These are phyloP conservation scores for Byssoonygena ceratinophila DNA, from an alignment of 2,329 filamentous ascomycete genomes.

Conservation along the genomic window DNA sequence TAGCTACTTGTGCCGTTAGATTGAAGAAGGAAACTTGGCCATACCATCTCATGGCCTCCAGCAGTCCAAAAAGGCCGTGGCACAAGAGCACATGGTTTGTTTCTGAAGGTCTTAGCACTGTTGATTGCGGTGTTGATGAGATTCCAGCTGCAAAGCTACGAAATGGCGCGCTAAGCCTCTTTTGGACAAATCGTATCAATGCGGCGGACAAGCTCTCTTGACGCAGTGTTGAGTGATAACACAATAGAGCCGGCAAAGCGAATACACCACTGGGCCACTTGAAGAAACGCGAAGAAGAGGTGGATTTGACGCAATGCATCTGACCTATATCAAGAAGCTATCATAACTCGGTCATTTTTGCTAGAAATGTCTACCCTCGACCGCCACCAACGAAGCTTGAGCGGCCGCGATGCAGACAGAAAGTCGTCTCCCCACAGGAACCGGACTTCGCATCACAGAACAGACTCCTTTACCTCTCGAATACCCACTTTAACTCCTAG, in stretches of 20 bases:
- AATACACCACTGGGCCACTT: too few species aligned
- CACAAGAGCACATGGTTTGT: too few species aligned
- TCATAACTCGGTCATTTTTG: background rate
- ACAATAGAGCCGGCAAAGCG: background rate
- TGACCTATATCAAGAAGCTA: background rate
- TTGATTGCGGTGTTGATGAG: background rate
- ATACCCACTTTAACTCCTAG: slow-evolving; percentile 24
- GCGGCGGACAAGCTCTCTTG: background rate
- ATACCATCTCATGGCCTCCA: background rate
- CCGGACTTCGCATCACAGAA: slow-evolving; percentile 19
- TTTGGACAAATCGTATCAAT: slow-evolving; percentile 8
- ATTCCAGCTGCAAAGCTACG: background rate
- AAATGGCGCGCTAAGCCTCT: background rate
- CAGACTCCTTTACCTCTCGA: slow-evolving; percentile 23
- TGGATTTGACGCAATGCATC: background rate
- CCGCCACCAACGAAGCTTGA: slow-evolving; percentile 19
- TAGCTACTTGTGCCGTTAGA: too few species aligned
- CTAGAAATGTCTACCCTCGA: slow-evolving; percentile 26
- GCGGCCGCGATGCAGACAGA: slow-evolving; percentile 16
- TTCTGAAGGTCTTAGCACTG: too few species aligned
- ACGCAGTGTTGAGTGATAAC: background rate
- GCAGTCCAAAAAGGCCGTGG: background rate
- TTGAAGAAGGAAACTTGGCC: too few species aligned
- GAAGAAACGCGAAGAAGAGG: too few species aligned
- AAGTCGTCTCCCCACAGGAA: slow-evolving; percentile 21